These are phyloP conservation scores for Fusarium austroafricanum DNA, from an alignment of 2,329 filamentous ascomycete species.

Conservation along the genomic window DNA sequence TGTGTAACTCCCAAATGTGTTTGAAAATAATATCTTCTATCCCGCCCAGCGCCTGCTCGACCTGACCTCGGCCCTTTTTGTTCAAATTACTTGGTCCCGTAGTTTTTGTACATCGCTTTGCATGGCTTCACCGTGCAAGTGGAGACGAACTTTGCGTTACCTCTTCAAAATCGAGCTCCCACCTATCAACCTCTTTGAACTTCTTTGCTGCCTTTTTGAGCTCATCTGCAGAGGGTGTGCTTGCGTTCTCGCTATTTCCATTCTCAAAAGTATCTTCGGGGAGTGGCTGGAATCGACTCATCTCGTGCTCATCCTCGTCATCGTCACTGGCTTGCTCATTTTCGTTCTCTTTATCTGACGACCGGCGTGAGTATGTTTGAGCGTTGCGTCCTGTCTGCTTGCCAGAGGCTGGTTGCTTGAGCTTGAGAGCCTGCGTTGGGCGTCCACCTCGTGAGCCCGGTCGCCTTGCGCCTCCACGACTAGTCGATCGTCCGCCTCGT, in stretches of 20 bases:
- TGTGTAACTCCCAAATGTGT: conserved; percentile 32
- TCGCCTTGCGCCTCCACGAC: conserved; percentile 45
- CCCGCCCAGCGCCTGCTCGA: conserved; percentile 29
- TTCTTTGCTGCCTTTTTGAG: conserved; percentile 70
- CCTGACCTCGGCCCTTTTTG: background rate
- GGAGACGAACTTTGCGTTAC: conserved; percentile 68
- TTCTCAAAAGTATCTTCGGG: conserved; percentile 59
- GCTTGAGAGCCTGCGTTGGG: conserved; percentile 39
- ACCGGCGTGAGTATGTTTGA: conserved; percentile 64
- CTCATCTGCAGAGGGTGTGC: conserved; percentile 60
- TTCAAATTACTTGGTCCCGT: background rate
- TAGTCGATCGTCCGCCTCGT: conserved; percentile 49
- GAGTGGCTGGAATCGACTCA: conserved; percentile 56
- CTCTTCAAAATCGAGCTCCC: conserved; percentile 76
- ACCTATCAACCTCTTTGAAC: conserved; percentile 76
- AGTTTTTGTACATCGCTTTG: conserved; percentile 1
- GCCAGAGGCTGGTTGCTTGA: conserved; percentile 39
- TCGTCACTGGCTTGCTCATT: conserved; percentile 42
- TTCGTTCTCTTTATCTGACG: conserved; percentile 70
- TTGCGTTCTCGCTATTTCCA: conserved; percentile 49
- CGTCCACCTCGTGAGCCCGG: conserved; percentile 46
- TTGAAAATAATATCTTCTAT: conserved; percentile 13
- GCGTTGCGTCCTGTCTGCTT: conserved; percentile 44
- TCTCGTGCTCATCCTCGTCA: conserved; percentile 51
- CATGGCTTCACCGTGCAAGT: conserved; percentile 56